Evolutionary conservation across 257 asterid species (phyloP), one percentile per base, ranked within the genome.

Genomic region (Capsicum pubescens): DNA sequence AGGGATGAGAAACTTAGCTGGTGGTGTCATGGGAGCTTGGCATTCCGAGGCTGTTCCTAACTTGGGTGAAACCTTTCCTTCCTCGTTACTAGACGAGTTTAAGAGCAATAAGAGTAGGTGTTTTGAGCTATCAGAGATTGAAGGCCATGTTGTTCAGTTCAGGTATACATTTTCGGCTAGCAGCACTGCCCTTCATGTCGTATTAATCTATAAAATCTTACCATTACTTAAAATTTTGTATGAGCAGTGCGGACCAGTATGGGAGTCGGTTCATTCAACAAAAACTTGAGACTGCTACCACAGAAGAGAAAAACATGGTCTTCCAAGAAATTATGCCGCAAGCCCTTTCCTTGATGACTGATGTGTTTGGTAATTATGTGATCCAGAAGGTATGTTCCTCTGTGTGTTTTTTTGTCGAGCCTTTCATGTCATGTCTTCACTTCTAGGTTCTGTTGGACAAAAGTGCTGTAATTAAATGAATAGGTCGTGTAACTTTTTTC

Each of bases 221-320:
- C 54, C 80, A 55, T 82, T 39, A 56, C 61, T 44, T 8, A 50
- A 60, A 64, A 19, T 8, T 80, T 83, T 86, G 7, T 72, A n/a
- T 86, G 84, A 71, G 83, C 90, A 94, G 98, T 86, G 94, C 90
- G 90, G 97, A 94, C 69, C 98, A 93, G 87, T 93, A 89, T 80
- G 97, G 97, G 82, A 94, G 97, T 82, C 94, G 97, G 61, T 93
- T 94, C 84, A 94, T 94, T 72, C 98, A 94, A 79, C 98, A 93
- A 87, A 94, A 94, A 89, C 97, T 94, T 85, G 97, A 92, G 91
- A 92, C 92, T 32, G 93, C 97, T 12, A 91, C 90, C 35, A 61
- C 88, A 11, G 90, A 88, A 81, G 98, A 94, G 91, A 93, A 91
- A 85, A 84, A 87, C 87, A 94, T 92, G 98, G 95, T 94, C 74